phyloP scores from a whole-genome alignment of 208 protist genomes.

The Trypanosoma conorhini region DNA sequence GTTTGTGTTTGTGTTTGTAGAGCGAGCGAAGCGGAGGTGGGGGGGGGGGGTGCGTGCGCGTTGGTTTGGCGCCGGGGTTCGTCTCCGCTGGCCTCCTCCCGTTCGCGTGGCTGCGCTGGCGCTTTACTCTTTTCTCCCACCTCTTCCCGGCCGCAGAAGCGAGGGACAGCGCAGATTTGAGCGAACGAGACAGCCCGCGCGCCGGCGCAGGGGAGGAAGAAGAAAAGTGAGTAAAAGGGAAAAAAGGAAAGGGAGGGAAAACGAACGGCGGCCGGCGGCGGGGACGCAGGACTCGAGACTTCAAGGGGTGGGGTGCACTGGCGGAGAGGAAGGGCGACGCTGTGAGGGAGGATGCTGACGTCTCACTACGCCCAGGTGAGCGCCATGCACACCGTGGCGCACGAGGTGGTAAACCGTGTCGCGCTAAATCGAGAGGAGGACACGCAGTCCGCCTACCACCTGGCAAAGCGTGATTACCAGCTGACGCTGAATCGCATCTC shows the following conservation, averaged over 20 bases:
- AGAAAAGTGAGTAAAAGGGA: neutral
- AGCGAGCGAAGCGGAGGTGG: no score
- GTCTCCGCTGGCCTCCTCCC: neutral
- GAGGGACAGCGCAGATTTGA: neutral
- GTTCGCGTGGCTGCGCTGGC: neutral
- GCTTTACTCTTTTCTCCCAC: neutral
- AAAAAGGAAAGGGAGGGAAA: neutral
- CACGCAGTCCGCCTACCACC: constrained; percentile 30
- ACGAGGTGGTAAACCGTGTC: constrained; percentile 51
- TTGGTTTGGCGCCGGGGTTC: neutral
- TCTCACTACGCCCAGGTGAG: constrained; percentile 26
- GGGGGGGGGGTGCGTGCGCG: neutral
- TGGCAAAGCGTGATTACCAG: constrained; percentile 47
- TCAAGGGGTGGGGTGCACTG: neutral
- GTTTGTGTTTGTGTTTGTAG: no score
- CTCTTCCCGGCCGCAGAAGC: neutral
- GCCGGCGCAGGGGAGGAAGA: neutral
- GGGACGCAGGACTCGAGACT: neutral
- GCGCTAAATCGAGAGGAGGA: constrained; percentile 30
- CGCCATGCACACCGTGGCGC: constrained; percentile 32
- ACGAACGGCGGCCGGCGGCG: neutral
- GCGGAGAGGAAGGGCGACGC: neutral
- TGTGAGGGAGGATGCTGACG: constrained; percentile 9
- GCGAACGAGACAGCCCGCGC: neutral
- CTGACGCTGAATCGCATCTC: constrained; percentile 34